These are phyloP conservation scores for Leccinum variabile DNA, from an alignment of 1,284 basidiomycete species.

Conservation along the genomic window DNA sequence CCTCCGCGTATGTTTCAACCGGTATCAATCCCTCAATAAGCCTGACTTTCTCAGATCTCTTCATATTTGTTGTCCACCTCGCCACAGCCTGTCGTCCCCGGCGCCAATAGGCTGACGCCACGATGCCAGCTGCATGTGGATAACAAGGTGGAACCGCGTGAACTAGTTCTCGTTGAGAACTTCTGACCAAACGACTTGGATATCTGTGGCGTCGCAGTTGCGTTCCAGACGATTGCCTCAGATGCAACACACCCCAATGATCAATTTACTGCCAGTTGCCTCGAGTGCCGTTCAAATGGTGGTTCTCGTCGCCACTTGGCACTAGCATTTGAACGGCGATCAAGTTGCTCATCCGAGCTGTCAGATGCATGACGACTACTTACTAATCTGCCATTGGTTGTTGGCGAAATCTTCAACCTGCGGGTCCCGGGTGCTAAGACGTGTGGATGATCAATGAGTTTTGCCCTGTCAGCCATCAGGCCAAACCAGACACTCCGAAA, in stretches of 20 bases:
- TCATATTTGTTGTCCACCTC: background rate
- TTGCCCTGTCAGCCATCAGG: background rate
- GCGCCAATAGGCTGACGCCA: background rate
- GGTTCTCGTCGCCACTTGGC: background rate
- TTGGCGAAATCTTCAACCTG: background rate
- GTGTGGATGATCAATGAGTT: background rate
- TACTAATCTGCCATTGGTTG: background rate
- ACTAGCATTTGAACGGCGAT: background rate
- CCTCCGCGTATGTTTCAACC: conserved; percentile 9
- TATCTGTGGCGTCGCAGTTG: background rate
- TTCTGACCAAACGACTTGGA: background rate
- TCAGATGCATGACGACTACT: background rate
- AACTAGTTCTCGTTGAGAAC: background rate
- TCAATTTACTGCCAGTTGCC: background rate
- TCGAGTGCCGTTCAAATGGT: background rate
- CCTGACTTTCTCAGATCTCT: background rate
- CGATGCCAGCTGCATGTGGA: background rate
- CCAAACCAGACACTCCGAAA: background rate
- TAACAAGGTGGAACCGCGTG: background rate
- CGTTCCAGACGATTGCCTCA: background rate
- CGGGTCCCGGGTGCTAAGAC: background rate
- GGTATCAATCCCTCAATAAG: background rate
- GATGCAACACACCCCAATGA: background rate
- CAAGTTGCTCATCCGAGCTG: background rate
- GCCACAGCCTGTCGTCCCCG: background rate